Evolutionary conservation across 331 rosid species (phyloP).

Genomic region (Phaseolus coccineus): DNA sequence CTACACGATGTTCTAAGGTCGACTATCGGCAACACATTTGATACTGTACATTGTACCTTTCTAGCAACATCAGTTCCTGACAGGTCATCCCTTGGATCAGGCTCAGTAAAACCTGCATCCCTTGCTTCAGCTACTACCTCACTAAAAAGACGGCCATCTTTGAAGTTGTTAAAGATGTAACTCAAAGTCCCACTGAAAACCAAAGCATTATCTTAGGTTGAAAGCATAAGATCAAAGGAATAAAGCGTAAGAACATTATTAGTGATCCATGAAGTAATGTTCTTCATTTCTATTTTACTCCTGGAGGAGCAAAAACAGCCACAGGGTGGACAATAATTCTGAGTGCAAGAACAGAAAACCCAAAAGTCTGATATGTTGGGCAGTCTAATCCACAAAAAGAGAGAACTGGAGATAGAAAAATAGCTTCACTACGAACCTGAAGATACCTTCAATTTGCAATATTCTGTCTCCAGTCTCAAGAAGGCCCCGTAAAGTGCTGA

Average conservation of each 20-base stretch:
- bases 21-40: not conserved
- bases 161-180: conserved; percentile 85
- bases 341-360: conserved; percentile 18
- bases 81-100: conserved; percentile 90
- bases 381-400: conserved; percentile 1
- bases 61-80: conserved; percentile 92
- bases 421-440: conserved; percentile 60
- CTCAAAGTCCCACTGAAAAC: conserved; percentile 92
- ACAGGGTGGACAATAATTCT: not conserved
- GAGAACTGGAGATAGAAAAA: conserved; percentile 20
- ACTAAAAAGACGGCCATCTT: conserved; percentile 65
- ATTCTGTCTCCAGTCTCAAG: conserved; percentile 93
- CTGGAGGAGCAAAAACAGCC: not conserved
- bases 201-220: conserved; percentile 21
- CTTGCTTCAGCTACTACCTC: conserved; percentile 89
- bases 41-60: conserved; percentile 59
- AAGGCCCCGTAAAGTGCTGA: conserved; percentile 81
- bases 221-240: conserved; percentile 19
- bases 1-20: not conserved
- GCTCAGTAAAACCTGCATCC: conserved; percentile 91
- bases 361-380: not conserved
- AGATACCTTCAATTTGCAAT: conserved; percentile 87
- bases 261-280: not conserved
- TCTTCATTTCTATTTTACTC: conserved; percentile 6
- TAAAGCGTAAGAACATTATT: not conserved